Evolutionary conservation across 352 stramenopile species (phyloP).

Genomic region (Phytophthora pluvialis): DNA sequence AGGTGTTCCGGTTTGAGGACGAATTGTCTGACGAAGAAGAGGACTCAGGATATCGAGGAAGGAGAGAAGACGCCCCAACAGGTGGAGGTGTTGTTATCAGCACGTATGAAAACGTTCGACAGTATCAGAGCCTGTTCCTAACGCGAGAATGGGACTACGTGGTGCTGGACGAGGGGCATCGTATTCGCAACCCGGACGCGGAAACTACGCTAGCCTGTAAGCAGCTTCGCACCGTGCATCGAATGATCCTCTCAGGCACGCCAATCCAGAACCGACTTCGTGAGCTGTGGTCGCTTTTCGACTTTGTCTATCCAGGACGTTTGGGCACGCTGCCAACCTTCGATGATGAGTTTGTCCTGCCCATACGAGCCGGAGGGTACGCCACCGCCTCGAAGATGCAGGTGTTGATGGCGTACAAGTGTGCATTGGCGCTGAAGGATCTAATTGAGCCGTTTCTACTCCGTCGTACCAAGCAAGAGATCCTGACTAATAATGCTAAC

Average conservation of each 20-base stretch:
- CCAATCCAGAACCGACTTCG: constrained; percentile 95
- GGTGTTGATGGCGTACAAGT: constrained; percentile 97
- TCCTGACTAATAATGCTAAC: constrained; percentile 66
- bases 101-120: constrained; percentile 97
- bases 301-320: constrained; percentile 98
- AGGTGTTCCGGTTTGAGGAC: constrained; percentile 51
- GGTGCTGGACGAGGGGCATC: constrained; percentile 97
- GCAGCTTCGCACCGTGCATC: constrained; percentile 56
- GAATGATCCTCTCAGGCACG: constrained; percentile 93
- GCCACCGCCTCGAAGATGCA: constrained; percentile 78
- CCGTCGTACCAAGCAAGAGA: constrained; percentile 94
- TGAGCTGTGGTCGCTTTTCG: constrained; percentile 97
- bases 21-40: constrained; percentile 30
- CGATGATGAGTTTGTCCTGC: constrained; percentile 85
- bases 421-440: constrained; percentile 95
- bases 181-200: constrained; percentile 69
- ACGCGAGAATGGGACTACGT: constrained; percentile 96
- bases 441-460: constrained; percentile 98
- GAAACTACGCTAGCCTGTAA: no score
- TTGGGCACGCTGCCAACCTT: constrained; percentile 98
- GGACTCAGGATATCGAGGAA: constrained; percentile 4
- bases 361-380: constrained; percentile 85
- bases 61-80: constrained; percentile 15
- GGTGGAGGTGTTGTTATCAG: constrained; percentile 92
- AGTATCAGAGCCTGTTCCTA: constrained; percentile 91